Evolutionary conservation across 148 eudicot species (phyloP), one percentile per base, ranked within the genome.

Genomic region (Chenopodium formosanum): DNA sequence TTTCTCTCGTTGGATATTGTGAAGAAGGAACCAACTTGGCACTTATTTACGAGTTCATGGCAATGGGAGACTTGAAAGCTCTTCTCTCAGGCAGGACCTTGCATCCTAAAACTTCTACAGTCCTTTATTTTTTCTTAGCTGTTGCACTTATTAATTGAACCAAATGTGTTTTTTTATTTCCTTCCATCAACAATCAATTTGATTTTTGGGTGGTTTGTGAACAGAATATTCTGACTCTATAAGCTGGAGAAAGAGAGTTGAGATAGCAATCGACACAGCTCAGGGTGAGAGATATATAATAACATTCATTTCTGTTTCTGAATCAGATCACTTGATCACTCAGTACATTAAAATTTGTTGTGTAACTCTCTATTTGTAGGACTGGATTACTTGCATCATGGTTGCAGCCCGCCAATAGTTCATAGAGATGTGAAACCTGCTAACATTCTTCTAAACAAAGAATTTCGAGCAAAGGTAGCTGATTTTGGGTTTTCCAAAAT

Each of bases 11-110:
- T 62, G 93, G 91, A 37, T 90, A 89, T 44, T 90, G 93, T 81
- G 81, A 83, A 79, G 93, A 89, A 63, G 87, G 64, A 53, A 73
- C 70, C 44, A 52, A 85, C 53, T 76, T 86, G 46, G 91, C 84
- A 17, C 85, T 91, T 22, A 79, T 91, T 3, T 91, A 86, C 62
- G 93, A 91, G 80, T 88, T 83, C 78, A 88, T 91, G 91, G 88
- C 83, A 56, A 79, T 86, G 19, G 87, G 93, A 66, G 81, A 85
- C 81, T 79, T 91, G 75, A 78, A 80, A 73, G 73, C 22, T 64
- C 77, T 78, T 82, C 83, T 88, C 3, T 82, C 84, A 81, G 89
- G 92, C 84, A 14, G 17, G 23, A 66, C 20, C 58, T 2, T 7
- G 6, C 60, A 53, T 53, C 5, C 5, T 52, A 10, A 10, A 48